Base-by-base conservation (phyloP, 441 rosid genomes). In the Pelargonium cotyledonis region DNA sequence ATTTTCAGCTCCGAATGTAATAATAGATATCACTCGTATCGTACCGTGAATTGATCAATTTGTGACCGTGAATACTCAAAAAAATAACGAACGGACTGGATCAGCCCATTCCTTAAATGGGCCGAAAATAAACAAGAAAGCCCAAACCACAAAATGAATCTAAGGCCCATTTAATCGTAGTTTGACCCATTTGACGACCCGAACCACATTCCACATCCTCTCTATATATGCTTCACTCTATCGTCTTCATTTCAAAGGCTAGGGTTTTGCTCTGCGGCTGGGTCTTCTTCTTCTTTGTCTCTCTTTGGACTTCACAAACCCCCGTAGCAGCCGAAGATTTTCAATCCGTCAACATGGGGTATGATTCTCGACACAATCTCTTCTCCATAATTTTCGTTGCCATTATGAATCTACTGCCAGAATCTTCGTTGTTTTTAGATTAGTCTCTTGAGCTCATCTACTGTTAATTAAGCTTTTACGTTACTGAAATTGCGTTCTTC, bases 271-370 rank as follows among this genome's bases (percentile, higher is more conserved):
- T 9, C 0, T 64, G 69, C 69, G 49, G 72, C 51, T 15, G 57
- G 18, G 26, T 29, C 49, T 41, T 55, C 40, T 51, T 72, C 70
- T 67, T 53, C 63, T 31, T n/a, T 15, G 35, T 4, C 55, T 38
- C 44, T 3, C 15, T 51, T 6, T 18, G 19, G 5, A 16, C 44
- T 16, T 55, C 47, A 7, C 70, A 19, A 29, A 61, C 66, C 65
- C 5, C 19, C 16, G 61, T 40, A 19, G 65, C 49, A 12, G 61
- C 65, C 47, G 68, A 26, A 15, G 8, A 53, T 15, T 63, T 11
- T 9, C 26, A 19, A 11, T 35, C 46, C 57, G 66, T 18, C 15
- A 68, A 15, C 72, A 73, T 73, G 76, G 76, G 76, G 76, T 73
- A 66, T 18, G 75, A 15, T 53, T 53, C 60, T 4, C 15, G 31